These are phyloP conservation scores for Rubroboletus satanas DNA, from an alignment of 768 basidiomycete genomes.

Conservation along the genomic window DNA sequence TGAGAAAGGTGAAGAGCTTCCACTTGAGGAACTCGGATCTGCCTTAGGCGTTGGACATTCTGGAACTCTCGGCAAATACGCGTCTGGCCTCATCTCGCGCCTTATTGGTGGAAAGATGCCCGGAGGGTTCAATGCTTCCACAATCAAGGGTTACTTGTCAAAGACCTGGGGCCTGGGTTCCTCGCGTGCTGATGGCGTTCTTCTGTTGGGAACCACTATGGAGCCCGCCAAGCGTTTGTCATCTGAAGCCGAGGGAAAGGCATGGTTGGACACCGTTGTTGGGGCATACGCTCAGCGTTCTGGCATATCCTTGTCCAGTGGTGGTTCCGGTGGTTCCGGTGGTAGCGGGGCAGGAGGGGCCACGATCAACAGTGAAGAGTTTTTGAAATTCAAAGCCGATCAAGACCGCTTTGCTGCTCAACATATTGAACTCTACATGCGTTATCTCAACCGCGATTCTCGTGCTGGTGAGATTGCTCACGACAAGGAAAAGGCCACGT, in stretches of 20 bases:
- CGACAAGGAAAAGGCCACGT: constrained; percentile 80
- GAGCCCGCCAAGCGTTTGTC: constrained; percentile 93
- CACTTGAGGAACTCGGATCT: constrained; percentile 92
- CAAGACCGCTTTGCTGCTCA: constrained; percentile 90
- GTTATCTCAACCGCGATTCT: constrained; percentile 91
- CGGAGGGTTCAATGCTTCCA: constrained; percentile 93
- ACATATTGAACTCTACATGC: constrained; percentile 95
- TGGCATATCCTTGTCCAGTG: constrained; percentile 78
- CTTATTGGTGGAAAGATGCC: constrained; percentile 97
- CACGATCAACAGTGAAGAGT: constrained; percentile 96
- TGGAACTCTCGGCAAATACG: constrained; percentile 92
- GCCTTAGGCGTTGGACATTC: constrained; percentile 76
- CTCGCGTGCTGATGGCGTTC: constrained; percentile 81
- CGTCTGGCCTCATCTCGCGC: constrained; percentile 83
- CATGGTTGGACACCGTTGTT: constrained; percentile 88
- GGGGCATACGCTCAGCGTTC: constrained; percentile 82
- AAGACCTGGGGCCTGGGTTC: constrained; percentile 97
- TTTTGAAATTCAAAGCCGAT: constrained; percentile 92
- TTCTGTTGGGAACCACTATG: constrained; percentile 86
- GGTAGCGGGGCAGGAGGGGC: constrained; percentile 68
- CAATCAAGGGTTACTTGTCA: constrained; percentile 82
- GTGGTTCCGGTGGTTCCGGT: constrained; percentile 56
- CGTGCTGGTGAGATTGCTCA: constrained; percentile 88
- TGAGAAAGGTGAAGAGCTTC: constrained; percentile 97
- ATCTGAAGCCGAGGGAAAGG: constrained; percentile 87